Evolutionary conservation across 2,329 filamentous ascomycete species (phyloP), one percentile per base, ranked within the genome.

Genomic region (Delphinella strobiligena): DNA sequence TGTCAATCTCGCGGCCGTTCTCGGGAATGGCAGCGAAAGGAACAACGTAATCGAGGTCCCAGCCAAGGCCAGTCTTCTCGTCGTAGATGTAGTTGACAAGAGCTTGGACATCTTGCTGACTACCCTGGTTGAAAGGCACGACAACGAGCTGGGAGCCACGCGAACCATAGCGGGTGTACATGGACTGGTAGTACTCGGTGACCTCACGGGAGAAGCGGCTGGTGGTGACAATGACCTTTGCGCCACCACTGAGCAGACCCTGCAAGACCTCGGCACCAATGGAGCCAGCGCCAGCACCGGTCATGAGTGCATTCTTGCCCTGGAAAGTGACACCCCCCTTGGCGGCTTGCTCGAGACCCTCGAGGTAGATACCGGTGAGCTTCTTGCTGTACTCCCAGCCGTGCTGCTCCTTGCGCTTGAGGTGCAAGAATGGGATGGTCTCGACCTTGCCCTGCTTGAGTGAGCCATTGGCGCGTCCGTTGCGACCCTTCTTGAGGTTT

Each of bases 301-400:
- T 98, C 88, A 98, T 98, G 50, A 98, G 75, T 35, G 83, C 89
- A 56, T 96, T 85, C 72, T 95, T 96, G 66, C 83, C 86, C 59
- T 87, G 76, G 70, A 93, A 98, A 34, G 80, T 91, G 44, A 98
- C 79, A 61, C 91, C 91, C 41, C 77, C 72, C 54, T 79, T 82
- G 48, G 91, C 91, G 49, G 88, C 87, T 47, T 88, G 76, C 66
- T 94, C 88, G 22, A 98, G 67, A 46, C 86, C 87, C 59, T 95
- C 86, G 24, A 98, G 76, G 60, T 98, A 98, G 51, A 88, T 64
- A 42, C 85, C 83, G 17, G 91, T 96, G 42, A 98, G 75, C 69
- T 93, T 95, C 75, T 96, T 98, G 77, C 86, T 96, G 71, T 96
- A 98, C 57, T 96, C 88, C 91, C 91, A 98, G 45, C 89, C 89